These are phyloP conservation scores for Furcasterigmium sp. DNA, from an alignment of 2,329 filamentous ascomycete species.

Conservation along the genomic window DNA sequence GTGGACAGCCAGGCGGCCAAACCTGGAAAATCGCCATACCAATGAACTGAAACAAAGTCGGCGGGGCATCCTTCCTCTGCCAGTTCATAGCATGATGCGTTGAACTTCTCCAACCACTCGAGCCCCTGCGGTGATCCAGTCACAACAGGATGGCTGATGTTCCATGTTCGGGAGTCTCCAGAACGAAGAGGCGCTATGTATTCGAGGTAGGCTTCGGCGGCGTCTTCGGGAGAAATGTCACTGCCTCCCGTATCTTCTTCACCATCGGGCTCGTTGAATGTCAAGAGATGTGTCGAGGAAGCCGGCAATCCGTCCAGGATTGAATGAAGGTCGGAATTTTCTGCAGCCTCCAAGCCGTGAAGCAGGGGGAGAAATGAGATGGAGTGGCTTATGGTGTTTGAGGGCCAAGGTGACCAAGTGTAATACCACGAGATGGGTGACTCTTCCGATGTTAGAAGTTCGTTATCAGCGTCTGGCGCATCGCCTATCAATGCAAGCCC, in stretches of 20 bases:
- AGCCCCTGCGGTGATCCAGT: constrained; percentile 32
- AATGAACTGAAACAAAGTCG: constrained; percentile 35
- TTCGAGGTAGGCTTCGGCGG: constrained; percentile 29
- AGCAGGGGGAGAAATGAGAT: constrained; percentile 31
- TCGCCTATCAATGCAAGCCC: constrained; percentile 10
- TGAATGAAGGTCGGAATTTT: constrained; percentile 16
- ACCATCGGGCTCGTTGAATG: constrained; percentile 37
- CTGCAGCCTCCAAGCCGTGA: constrained; percentile 27
- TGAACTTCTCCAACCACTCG: constrained; percentile 32
- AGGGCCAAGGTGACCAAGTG: constrained; percentile 30
- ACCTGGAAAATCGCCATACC: constrained; percentile 31
- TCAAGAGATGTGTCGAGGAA: constrained; percentile 31
- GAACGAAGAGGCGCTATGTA: constrained; percentile 25
- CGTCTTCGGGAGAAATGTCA: constrained; percentile 29
- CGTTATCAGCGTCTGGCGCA: constrained; percentile 20
- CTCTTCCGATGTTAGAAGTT: constrained; percentile 26
- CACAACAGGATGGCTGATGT: constrained; percentile 33
- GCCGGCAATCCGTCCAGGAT: constrained; percentile 20
- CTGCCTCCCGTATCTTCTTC: constrained; percentile 31
- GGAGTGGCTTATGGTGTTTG: constrained; percentile 15
- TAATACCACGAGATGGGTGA: constrained; percentile 37
- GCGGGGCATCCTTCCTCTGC: constrained; percentile 29
- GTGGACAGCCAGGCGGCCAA: constrained; percentile 27
- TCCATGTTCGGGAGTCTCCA: constrained; percentile 21
- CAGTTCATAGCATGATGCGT: constrained; percentile 31